Evolutionary conservation across 805 yeast genomes (phyloP).

Genomic region (Vanderwaltozyma tropicalis): DNA sequence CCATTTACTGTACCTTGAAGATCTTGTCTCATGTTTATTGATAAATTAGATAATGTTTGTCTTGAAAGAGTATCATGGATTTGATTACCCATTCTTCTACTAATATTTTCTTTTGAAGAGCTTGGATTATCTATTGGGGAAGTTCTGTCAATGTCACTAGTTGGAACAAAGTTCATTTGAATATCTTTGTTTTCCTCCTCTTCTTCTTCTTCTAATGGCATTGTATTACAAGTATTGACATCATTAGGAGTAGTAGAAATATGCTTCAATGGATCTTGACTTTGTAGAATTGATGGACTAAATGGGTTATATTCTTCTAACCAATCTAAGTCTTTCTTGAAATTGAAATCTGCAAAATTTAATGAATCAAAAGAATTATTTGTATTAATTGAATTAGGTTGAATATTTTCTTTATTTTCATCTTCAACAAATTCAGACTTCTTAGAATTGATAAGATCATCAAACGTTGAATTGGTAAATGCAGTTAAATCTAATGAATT

Average conservation of each 20-base stretch:
- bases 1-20: slow-evolving; percentile 5
- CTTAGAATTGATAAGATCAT: slow-evolving; percentile 1
- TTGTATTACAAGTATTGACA: slow-evolving; percentile 12
- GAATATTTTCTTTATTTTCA: slow-evolving; percentile 23
- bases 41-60: background rate
- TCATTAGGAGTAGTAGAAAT: slow-evolving; percentile 13
- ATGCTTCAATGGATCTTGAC: slow-evolving; percentile 4
- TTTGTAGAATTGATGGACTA: slow-evolving; percentile 5
- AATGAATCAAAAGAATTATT: slow-evolving; percentile 9
- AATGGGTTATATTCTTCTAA: slow-evolving; percentile 16
- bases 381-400: slow-evolving; percentile 6
- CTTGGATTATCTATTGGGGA: slow-evolving; percentile 19
- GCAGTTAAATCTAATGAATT: background rate
- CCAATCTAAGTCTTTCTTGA: slow-evolving; percentile 10
- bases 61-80: background rate
- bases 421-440: slow-evolving; percentile 2
- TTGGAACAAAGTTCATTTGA: background rate
- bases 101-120: slow-evolving; percentile 1
- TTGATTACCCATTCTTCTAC: background rate
- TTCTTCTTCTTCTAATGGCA: slow-evolving; percentile 9
- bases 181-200: slow-evolving; percentile 3
- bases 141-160: slow-evolving; percentile 17
- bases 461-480: background rate
- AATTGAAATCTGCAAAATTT: slow-evolving; percentile 10
- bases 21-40: background rate